Base-by-base conservation (phyloP, 768 basidiomycete species). In the Kwoniella bestiolae region DNA sequence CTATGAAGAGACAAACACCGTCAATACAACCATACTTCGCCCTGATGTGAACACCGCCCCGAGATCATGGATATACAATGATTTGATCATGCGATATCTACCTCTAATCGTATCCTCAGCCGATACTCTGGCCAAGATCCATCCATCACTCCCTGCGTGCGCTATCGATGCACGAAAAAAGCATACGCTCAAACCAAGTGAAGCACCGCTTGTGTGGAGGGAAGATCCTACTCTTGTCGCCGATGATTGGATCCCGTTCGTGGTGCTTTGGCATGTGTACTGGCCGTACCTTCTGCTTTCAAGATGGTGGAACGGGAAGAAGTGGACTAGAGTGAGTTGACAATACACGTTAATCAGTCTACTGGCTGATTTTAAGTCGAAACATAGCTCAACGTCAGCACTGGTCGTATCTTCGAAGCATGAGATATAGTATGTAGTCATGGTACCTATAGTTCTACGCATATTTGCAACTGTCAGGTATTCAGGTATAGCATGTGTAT, bases 201-300 rank as follows among this genome's bases (percentile, higher is more conserved):
- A 80, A 41, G 68, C 59, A 23, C 66, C 66, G 1, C 53, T 65
- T 41, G 38, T 51, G n/a, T 29, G 62, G 26, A 67, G 74, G 46
- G 67, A 71, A 28, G 80, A 82, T 62, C 77, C 80, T n/a, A 78
- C 76, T 9, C 62, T 80, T 14, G 63, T 78, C 23, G 66, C 68
- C 5, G 79, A 79, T 52, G 80, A 82, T 61, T 78, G 77, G 57
- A 21, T 76, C 31, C 80, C 80, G 16, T 82, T 79, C 70, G 38
- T 80, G 44, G 73, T 76, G 0, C 65, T 79, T 6, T 78, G 79
- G 72, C 79, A 80, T 61, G 56, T 79, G 0, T 79, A 63, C 44
- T 79, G 78, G 77, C 72, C 75, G 2, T 60, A 46, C 29, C 35
- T 79, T 32, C 47, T 79, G 45, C 18, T 73, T 16, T 66, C 55